These are phyloP conservation scores for Lactifluus subvellereus DNA, from an alignment of 768 basidiomycete species.

Conservation along the genomic window DNA sequence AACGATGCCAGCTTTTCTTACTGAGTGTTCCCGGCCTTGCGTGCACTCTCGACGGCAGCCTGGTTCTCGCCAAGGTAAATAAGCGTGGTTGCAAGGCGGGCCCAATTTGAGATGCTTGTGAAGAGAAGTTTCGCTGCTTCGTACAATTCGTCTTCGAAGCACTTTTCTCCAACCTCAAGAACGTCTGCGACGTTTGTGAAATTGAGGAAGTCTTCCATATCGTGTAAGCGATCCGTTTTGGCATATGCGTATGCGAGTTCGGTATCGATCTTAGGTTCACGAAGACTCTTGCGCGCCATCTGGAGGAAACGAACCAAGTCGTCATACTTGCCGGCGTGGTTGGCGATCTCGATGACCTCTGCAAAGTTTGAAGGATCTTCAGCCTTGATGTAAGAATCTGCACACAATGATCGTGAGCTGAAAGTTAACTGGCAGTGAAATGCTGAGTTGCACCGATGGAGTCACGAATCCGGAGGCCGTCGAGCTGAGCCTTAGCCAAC, in stretches of 20 bases:
- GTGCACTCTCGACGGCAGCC: conserved; percentile 96
- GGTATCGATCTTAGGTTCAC: conserved; percentile 97
- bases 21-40: conserved; percentile 99
- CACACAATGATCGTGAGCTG: neutral
- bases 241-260: conserved; percentile 98
- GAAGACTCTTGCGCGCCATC: conserved; percentile 95
- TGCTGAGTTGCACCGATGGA: conserved; percentile 65
- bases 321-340: conserved; percentile 85
- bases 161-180: conserved; percentile 96
- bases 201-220: conserved; percentile 98
- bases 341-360: conserved; percentile 95
- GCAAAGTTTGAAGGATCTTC: conserved; percentile 90
- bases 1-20: conserved; percentile 34
- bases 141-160: conserved; percentile 97
- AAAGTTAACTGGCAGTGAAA: conserved; percentile 8
- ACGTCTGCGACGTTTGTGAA: conserved; percentile 99
- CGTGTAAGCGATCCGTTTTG: conserved; percentile 93
- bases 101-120: conserved; percentile 98
- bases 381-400: conserved; percentile 97
- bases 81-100: conserved; percentile 92
- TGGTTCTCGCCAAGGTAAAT: conserved; percentile 99
- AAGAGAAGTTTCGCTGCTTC: conserved; percentile 96
- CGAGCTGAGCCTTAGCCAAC: conserved; percentile 97
- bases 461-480: conserved; percentile 97
- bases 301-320: conserved; percentile 96